A percentile compares a stretch with the other conserved stretches of the same genome.
Conservation (phyloP, 225 moss, liverwort and hornwort species). For the Physcomitrium patens region DNA sequence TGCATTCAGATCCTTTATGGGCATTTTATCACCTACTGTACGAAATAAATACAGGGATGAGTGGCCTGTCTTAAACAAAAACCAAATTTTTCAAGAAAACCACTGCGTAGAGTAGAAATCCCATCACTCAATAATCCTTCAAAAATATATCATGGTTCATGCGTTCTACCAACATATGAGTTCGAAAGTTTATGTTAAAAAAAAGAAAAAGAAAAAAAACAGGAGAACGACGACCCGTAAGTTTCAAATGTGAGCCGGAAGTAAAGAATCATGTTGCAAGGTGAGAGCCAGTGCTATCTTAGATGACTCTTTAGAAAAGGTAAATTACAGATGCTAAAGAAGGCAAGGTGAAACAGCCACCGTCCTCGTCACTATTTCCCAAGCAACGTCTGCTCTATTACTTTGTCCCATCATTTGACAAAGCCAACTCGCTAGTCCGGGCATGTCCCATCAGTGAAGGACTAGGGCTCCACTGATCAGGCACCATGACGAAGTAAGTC, state of each 20-base stretch:
- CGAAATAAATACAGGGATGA: too few species aligned
- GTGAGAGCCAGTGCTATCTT: not conserved
- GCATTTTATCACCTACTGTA: too few species aligned
- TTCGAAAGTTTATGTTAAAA: too few species aligned
- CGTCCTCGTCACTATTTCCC: slow-evolving; percentile 11
- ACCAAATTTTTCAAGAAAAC: too few species aligned
- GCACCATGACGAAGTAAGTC: slow-evolving; percentile 93
- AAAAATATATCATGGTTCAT: too few species aligned
- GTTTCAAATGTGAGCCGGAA: slow-evolving; percentile 12
- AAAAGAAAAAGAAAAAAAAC: too few species aligned
- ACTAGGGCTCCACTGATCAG: slow-evolving; percentile 81
- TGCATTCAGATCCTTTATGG: too few species aligned
- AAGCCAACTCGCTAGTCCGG: slow-evolving; percentile 31
- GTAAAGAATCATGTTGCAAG: not conserved
- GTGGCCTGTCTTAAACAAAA: too few species aligned
- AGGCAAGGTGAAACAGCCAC: slow-evolving; percentile 13
- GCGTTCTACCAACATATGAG: too few species aligned
- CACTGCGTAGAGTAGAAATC: too few species aligned
- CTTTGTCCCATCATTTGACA: slow-evolving; percentile 32
- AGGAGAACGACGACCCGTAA: not conserved
- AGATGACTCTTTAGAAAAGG: slow-evolving; percentile 8
- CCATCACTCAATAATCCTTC: too few species aligned
- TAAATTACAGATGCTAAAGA: slow-evolving; percentile 31
- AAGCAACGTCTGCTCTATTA: slow-evolving; percentile 19
- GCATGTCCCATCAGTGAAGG: slow-evolving; percentile 42